Evolutionary conservation across 345 rosid species (phyloP), one percentile per base, ranked within the genome.

Genomic region (Ceriops zippeliana): DNA sequence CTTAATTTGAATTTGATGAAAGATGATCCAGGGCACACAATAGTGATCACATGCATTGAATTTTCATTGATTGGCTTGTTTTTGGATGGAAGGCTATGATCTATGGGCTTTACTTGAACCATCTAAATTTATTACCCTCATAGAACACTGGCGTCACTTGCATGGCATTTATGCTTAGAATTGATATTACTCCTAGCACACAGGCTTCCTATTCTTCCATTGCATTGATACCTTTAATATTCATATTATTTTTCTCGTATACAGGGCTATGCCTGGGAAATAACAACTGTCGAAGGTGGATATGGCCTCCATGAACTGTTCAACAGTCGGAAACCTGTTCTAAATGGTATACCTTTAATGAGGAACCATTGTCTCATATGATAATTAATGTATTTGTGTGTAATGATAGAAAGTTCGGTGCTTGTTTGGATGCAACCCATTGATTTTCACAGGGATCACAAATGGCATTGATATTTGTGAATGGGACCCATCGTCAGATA

Each of bases 181-280:
- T 17, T 62, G 56, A 27, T 56, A 19, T 56, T 15, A n/a, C 21
- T 64, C 31, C 30, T 16, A 10, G 6, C 59, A 32, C 34, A 27
- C 15, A 54, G 27, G 31, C 49, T 69, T 60, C n/a, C 37, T 17
- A 62, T 26, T 24, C 37, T 20, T 6, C 53, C 54, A n/a, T 42
- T 21, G 24, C 53, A 38, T 31, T 37, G 31, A 1, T 28, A 22
- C 42, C 27, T 66, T 22, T 22, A 15, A 56, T 28, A 19, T 20
- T 49, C 22, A 28, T 35, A n/a, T 37, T 62, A 17, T 54, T 42
- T 54, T 47, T 70, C 62, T 35, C 68, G 35, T 56, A 69, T 75
- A 71, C 80, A 93, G 98, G 98, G 97, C 16, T 93, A 91, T 85
- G 81, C 98, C 17, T 88, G 97, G 98, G 98, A 93, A 79, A 89